Percentiles rank a stretch among this genome's conserved stretches.
phyloP scores from a whole-genome alignment of 2,329 filamentous ascomycete genomes.

The Cladosporium sp. region DNA sequence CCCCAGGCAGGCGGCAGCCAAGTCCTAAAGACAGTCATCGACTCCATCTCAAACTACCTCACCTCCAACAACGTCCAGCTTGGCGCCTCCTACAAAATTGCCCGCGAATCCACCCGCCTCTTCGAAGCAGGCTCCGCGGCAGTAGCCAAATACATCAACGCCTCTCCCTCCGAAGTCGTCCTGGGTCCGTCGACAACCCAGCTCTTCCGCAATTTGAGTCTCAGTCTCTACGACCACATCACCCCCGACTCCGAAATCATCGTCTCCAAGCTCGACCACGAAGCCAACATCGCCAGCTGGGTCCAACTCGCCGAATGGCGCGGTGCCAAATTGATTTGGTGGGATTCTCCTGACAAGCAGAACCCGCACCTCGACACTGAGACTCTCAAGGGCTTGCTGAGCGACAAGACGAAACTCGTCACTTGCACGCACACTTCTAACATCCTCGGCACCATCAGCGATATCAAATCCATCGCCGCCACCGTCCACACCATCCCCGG shows the following conservation, averaged over 20 bases:
- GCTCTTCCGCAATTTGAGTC: conserved; percentile 68
- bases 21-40: conserved; percentile 64
- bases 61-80: conserved; percentile 71
- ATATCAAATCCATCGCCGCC: conserved; percentile 58
- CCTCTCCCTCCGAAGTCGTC: conserved; percentile 65
- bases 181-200: conserved; percentile 75
- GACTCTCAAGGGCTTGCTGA: conserved; percentile 61
- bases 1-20: conserved; percentile 67
- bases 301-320: conserved; percentile 64
- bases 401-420: conserved; percentile 66
- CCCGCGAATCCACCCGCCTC: conserved; percentile 58
- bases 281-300: conserved; percentile 76
- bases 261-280: conserved; percentile 72
- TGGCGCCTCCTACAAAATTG: conserved; percentile 66
- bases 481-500: conserved; percentile 54
- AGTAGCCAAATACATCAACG: conserved; percentile 71
- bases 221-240: conserved; percentile 58
- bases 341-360: conserved; percentile 46
- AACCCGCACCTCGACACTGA: conserved; percentile 62
- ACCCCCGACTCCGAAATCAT: conserved; percentile 60
- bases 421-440: conserved; percentile 74
- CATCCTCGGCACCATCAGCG: conserved; percentile 70
- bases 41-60: conserved; percentile 67
- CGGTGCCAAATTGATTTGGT: conserved; percentile 68
- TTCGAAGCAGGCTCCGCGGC: conserved; percentile 63